phyloP scores from a whole-genome alignment of 2,329 filamentous ascomycete genomes.

The Calonectria fujianensis region DNA sequence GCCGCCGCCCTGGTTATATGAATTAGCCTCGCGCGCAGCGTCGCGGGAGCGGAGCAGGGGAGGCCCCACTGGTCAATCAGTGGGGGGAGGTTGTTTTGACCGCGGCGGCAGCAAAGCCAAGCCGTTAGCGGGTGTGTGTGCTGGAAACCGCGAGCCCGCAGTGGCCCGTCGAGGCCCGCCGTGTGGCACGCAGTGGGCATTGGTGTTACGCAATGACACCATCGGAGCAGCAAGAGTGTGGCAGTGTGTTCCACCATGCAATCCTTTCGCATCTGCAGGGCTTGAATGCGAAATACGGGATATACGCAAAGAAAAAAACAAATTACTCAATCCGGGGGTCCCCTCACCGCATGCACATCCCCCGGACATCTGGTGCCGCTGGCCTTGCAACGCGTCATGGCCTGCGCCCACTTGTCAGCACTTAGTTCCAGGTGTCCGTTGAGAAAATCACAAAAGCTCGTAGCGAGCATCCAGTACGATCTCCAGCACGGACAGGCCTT shows the following conservation, averaged over 20 bases:
- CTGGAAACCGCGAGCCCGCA: neutral
- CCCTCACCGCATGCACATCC: neutral
- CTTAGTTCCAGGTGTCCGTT: neutral
- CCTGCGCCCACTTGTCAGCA: slow-evolving; percentile 25
- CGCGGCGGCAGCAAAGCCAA: slow-evolving; percentile 1
- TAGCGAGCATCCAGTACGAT: neutral
- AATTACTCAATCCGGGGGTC: no score
- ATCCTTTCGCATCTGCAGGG: slow-evolving; percentile 11
- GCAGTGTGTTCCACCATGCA: slow-evolving; percentile 11
- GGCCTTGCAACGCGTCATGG: slow-evolving; percentile 9
- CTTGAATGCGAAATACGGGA: slow-evolving; percentile 9
- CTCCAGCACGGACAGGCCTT: neutral
- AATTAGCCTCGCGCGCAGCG: slow-evolving; percentile 25
- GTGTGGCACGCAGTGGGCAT: slow-evolving; percentile 3
- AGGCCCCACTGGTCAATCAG: slow-evolving; percentile 6
- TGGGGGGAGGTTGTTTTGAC: slow-evolving; percentile 26
- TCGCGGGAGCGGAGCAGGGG: slow-evolving; percentile 22
- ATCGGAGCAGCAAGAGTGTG: slow-evolving; percentile 10
- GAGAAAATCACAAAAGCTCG: neutral
- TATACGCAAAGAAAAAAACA: no score
- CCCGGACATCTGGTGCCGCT: neutral
- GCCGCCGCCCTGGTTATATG: slow-evolving; percentile 29
- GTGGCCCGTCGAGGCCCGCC: slow-evolving; percentile 6
- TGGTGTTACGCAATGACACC: slow-evolving; percentile 30
- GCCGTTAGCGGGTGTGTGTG: slow-evolving; percentile 6